A percentile compares a stretch with the other conserved stretches of the same genome.
These are phyloP conservation scores for Geotrichum restrictum DNA, from an alignment of 1,139 yeast species.

Conservation along the genomic window DNA sequence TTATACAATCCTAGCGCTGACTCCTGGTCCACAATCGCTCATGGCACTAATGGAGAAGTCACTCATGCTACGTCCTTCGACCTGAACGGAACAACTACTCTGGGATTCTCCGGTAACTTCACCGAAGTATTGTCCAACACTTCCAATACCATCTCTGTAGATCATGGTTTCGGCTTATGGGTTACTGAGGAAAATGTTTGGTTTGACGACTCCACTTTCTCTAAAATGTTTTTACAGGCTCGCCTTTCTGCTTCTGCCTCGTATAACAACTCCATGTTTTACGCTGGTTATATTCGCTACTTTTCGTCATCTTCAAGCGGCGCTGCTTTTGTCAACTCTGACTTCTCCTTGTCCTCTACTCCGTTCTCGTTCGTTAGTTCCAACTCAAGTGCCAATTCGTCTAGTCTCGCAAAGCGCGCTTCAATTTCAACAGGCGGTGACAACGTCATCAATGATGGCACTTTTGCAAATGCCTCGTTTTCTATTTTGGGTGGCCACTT, in stretches of 20 bases:
- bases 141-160: conserved; percentile 12
- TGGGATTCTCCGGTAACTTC: conserved; percentile 40
- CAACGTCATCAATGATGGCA: conserved; percentile 35
- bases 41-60: conserved; percentile 34
- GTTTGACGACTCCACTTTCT: conserved; percentile 28
- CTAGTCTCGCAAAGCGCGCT: conserved; percentile 25
- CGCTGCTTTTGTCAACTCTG: conserved; percentile 29
- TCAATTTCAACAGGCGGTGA: conserved; percentile 23
- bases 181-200: conserved; percentile 29
- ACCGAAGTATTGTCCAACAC: conserved; percentile 24
- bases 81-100: conserved; percentile 37
- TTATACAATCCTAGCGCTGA: conserved; percentile 30
- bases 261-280: conserved; percentile 21
- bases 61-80: conserved; percentile 28
- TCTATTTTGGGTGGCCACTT: conserved; percentile 58
- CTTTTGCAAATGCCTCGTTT: conserved; percentile 48
- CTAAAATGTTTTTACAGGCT: conserved; percentile 26
- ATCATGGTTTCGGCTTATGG: conserved; percentile 34
- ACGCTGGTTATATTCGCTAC: conserved; percentile 30
- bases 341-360: conserved; percentile 29
- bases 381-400: conserved; percentile 20
- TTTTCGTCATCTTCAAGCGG: conserved; percentile 30
- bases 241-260: conserved; percentile 24
- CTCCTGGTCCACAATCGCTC: conserved; percentile 30
- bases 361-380: conserved; percentile 39